Base-by-base conservation (phyloP, 805 yeast genomes). In the Kodamaea leandrae region DNA sequence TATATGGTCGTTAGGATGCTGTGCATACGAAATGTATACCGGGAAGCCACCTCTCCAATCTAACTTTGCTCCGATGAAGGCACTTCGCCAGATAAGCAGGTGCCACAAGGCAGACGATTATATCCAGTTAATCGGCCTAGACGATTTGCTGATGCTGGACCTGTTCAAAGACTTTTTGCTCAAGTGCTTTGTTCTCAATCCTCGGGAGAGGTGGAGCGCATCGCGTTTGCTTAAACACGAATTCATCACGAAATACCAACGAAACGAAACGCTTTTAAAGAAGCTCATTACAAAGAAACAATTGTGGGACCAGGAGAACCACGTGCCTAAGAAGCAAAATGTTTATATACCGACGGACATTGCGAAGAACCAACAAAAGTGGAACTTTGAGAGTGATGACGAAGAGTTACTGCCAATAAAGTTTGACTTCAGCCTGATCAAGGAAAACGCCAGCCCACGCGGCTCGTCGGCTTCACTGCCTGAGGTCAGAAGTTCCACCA, bases 1-100 rank as follows among this genome's bases (percentile, higher is more conserved):
- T 58, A 73, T 84, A 3, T 84, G 93, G 93, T 81, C 87, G 6
- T 63, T 84, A 44, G 93, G 91, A 1, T 83, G 87, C 45, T 84
- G 91, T 25, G 79, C 86, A 2, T 80, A 80, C 42, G 95, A 85
- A 54, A 61, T 85, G 46, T 82, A 83, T 9, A 71, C 71, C 21
- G 88, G 90, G 0, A 81, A 74, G 49, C 93, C 95, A 1, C 93
- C 95, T 7, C 57, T 81, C 24, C 74, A 69, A 44, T 59, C 49
- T 21, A 56, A 54, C 12, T 60, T 49, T 44, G 53, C 71, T 1
- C 74, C 75, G 3, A 68, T 70, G 75, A 66, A 63, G 47, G 75
- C 75, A 7, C 54, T 70, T n/a, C 46, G 71, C 38, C 56, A 57
- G 32, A 66, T 70, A 14, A 62, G 70, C 6, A 47, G 53, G 29